Percentiles rank a stretch among this genome's conserved stretches.
Evolutionary conservation across 108 stramenopile genomes (phyloP).

Genomic region (Pseudonitzschia pungens): DNA sequence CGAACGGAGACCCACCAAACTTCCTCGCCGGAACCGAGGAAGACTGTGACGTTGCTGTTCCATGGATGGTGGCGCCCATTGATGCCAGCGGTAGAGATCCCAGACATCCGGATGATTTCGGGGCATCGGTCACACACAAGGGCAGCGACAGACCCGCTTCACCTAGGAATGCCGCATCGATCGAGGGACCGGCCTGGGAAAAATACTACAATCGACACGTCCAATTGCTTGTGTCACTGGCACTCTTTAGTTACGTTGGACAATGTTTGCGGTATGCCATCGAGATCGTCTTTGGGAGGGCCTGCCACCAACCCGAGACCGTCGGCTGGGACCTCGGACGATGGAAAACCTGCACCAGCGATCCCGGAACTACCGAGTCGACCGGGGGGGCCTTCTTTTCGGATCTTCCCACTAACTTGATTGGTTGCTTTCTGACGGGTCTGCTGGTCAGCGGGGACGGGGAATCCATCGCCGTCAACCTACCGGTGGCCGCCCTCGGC

Average conservation of each 20-base stretch:
- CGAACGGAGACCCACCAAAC: too few relatives aligned
- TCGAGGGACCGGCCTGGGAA: background rate
- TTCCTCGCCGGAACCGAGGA: too few relatives aligned
- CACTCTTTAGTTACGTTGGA: slow-evolving; percentile 9
- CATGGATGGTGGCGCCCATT: background rate
- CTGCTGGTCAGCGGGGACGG: slow-evolving; percentile 32
- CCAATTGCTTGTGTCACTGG: background rate
- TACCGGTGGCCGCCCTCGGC: slow-evolving; percentile 46
- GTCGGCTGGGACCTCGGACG: slow-evolving; percentile 28
- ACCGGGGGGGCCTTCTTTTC: slow-evolving; percentile 72
- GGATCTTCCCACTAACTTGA: slow-evolving; percentile 64
- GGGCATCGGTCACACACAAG: too few relatives aligned
- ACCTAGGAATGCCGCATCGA: too few relatives aligned
- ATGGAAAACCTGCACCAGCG: slow-evolving; percentile 50
- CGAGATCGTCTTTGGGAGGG: background rate
- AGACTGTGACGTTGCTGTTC: too few relatives aligned
- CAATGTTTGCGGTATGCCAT: background rate
- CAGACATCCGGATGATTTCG: background rate
- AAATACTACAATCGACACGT: slow-evolving; percentile 3
- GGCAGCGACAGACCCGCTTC: too few relatives aligned
- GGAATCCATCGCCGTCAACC: slow-evolving; percentile 20
- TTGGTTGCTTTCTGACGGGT: slow-evolving; percentile 66
- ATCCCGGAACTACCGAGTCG: slow-evolving; percentile 48
- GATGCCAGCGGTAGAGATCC: background rate
- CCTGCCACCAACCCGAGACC: background rate